These are phyloP conservation scores for Botryosphaeria dothidea DNA, from an alignment of 2,329 filamentous ascomycete species.

Conservation along the genomic window DNA sequence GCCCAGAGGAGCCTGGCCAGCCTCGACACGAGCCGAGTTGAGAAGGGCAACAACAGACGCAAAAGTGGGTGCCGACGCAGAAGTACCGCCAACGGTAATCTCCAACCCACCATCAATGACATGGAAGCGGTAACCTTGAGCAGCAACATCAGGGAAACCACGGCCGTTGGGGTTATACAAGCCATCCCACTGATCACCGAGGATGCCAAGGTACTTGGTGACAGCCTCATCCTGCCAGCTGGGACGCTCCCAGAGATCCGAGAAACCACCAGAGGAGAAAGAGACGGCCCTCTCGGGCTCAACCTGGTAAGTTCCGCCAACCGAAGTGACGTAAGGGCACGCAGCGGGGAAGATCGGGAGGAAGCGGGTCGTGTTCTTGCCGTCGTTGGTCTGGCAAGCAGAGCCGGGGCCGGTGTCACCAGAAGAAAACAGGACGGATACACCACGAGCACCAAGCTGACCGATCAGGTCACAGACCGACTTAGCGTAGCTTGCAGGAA, in stretches of 20 bases:
- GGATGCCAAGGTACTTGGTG: conserved; percentile 38
- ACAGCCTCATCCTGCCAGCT: conserved; percentile 46
- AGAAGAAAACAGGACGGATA: conserved; percentile 41
- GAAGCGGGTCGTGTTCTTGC: conserved; percentile 45
- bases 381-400: conserved; percentile 48
- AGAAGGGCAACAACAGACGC: conserved; percentile 39
- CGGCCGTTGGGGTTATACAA: conserved; percentile 47
- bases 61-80: conserved; percentile 41
- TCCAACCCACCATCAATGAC: conserved; percentile 36
- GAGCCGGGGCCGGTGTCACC: conserved; percentile 44
- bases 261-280: conserved; percentile 50
- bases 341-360: conserved; percentile 48
- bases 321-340: conserved; percentile 50
- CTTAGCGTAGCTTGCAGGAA: conserved; percentile 38
- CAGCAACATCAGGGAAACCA: conserved; percentile 49
- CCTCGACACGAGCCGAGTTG: conserved; percentile 39
- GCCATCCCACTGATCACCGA: conserved; percentile 42
- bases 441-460: conserved; percentile 41
- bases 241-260: conserved; percentile 44
- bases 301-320: conserved; percentile 44
- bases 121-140: conserved; percentile 37
- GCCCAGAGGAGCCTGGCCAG: conserved; percentile 36
- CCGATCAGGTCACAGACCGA: conserved; percentile 42
- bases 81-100: conserved; percentile 38
- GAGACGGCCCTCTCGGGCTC: conserved; percentile 40